phyloP scores from a whole-genome alignment of 768 basidiomycete species.

The Mycena floridula region DNA sequence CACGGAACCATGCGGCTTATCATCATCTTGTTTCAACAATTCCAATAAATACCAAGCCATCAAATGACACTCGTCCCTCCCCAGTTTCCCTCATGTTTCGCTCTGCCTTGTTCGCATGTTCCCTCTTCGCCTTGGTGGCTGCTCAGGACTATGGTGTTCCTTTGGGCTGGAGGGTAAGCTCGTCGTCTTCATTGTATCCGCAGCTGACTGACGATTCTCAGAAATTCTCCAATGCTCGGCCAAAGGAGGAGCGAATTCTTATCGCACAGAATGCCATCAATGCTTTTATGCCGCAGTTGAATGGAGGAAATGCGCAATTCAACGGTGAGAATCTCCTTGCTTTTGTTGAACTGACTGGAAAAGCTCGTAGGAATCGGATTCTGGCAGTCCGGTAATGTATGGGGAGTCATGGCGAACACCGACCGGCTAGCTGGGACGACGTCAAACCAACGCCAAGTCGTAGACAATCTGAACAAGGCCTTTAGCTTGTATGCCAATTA shows the following conservation, averaged over 20 bases:
- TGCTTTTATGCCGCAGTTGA: conserved; percentile 30
- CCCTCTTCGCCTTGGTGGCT: conserved; percentile 1
- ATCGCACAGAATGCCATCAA: conserved; percentile 38
- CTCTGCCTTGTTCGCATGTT: neutral
- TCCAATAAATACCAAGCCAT: too few relatives aligned
- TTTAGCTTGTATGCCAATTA: conserved; percentile 33
- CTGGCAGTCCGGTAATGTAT: conserved; percentile 50
- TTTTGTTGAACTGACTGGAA: neutral
- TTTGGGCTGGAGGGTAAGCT: conserved; percentile 23
- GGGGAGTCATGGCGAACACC: conserved; percentile 44
- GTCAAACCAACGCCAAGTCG: conserved; percentile 29
- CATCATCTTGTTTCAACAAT: too few relatives aligned
- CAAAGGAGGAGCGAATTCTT: conserved; percentile 30
- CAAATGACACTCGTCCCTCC: too few relatives aligned
- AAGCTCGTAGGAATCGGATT: conserved; percentile 35
- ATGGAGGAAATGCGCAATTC: conserved; percentile 33
- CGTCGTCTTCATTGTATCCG: neutral
- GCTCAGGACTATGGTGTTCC: conserved; percentile 23
- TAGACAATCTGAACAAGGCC: conserved; percentile 33
- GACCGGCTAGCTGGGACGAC: conserved; percentile 32
- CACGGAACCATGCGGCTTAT: too few relatives aligned
- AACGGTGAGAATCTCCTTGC: conserved; percentile 23
- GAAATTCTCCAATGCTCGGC: conserved; percentile 36
- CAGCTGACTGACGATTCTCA: conserved; percentile 8
- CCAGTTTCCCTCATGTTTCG: neutral